Conservation (phyloP, 2,329 filamentous ascomycete species). For the Xylaria sp. region DNA sequence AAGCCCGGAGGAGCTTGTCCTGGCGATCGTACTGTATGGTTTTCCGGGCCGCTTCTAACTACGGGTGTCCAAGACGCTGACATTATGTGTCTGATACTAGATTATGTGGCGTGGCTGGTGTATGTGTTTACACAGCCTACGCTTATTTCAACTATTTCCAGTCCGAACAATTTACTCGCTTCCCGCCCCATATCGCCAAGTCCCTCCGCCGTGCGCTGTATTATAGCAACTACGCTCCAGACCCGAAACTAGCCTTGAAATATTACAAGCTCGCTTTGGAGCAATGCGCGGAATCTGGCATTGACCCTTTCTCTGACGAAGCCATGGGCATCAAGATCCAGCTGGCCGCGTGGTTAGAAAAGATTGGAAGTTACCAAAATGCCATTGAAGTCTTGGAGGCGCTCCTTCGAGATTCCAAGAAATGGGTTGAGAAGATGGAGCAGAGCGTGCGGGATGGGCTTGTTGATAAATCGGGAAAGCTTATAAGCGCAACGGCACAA, state of each 20-base stretch:
- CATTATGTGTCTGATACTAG: conserved; percentile 21
- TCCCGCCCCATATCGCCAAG: conserved; percentile 72
- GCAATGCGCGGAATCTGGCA: conserved; percentile 69
- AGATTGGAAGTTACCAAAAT: conserved; percentile 68
- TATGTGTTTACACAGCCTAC: conserved; percentile 43
- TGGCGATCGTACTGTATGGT: conserved; percentile 47
- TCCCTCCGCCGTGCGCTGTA: conserved; percentile 84
- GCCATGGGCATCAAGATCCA: conserved; percentile 87
- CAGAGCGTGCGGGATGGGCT: conserved; percentile 51
- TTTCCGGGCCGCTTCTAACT: not conserved
- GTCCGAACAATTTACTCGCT: conserved; percentile 56
- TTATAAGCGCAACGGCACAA: conserved; percentile 24
- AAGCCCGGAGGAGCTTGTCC: conserved; percentile 48
- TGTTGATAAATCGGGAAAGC: conserved; percentile 44
- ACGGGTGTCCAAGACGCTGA: conserved; percentile 26
- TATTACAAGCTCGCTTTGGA: conserved; percentile 82
- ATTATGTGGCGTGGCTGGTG: conserved; percentile 37
- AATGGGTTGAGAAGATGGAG: conserved; percentile 61
- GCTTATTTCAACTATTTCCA: conserved; percentile 61
- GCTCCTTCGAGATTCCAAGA: conserved; percentile 69
- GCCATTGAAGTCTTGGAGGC: conserved; percentile 78
- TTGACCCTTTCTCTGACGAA: conserved; percentile 91
- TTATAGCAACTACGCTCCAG: conserved; percentile 76
- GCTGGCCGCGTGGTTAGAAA: conserved; percentile 78
- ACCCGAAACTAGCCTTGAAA: conserved; percentile 76